phyloP scores from a whole-genome alignment of 116 monocot species.

The Trichopus zeylanicus region DNA sequence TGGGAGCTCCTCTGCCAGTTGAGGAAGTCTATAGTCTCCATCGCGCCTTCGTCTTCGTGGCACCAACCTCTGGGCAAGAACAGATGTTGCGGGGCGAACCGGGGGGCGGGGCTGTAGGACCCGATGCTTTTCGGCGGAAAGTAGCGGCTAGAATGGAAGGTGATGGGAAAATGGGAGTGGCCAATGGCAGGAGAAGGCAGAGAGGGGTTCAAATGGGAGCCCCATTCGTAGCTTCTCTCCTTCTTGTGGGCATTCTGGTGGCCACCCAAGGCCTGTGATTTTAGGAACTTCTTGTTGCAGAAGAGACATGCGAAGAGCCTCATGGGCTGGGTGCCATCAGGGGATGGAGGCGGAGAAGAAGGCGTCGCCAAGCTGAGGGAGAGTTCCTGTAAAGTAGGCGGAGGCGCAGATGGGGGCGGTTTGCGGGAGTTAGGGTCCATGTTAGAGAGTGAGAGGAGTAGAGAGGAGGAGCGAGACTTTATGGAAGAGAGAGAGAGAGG shows the following conservation, averaged over 20 bases:
- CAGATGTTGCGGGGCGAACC: neutral
- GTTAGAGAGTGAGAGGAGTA: neutral
- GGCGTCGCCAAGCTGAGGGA: constrained; percentile 8
- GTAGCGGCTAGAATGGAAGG: constrained; percentile 4
- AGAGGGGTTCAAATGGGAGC: constrained; percentile 6
- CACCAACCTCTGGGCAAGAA: neutral
- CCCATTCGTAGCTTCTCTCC: constrained; percentile 51
- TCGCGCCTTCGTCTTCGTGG: neutral
- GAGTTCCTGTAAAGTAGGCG: constrained; percentile 1
- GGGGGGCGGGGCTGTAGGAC: neutral
- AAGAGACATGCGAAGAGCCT: constrained; percentile 84
- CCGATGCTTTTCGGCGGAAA: neutral
- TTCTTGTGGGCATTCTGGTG: constrained; percentile 98
- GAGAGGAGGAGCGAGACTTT: neutral
- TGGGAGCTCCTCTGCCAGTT: constrained; percentile 10
- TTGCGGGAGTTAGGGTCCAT: neutral
- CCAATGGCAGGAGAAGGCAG: too few relatives aligned
- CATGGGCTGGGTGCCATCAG: constrained; percentile 5
- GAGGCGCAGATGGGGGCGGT: neutral
- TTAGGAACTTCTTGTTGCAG: constrained; percentile 90
- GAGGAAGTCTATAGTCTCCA: constrained; percentile 4
- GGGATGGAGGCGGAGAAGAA: neutral
- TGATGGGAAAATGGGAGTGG: neutral
- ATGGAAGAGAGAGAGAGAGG: neutral
- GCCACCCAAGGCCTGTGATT: constrained; percentile 87